Evolutionary conservation across 257 asterid species (phyloP).

Genomic region (Sherardia arvensis): DNA sequence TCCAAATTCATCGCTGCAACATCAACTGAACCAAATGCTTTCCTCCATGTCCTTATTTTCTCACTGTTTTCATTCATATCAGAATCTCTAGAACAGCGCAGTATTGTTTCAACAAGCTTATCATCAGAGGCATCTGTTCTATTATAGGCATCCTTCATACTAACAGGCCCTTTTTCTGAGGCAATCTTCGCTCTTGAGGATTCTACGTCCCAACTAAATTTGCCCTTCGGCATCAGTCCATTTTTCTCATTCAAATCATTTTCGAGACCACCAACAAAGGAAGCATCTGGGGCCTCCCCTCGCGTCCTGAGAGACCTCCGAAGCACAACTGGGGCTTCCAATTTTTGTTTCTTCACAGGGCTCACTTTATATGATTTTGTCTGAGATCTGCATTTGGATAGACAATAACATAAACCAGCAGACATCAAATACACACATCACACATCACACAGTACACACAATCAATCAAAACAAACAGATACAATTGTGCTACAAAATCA

Average conservation of each 20-base stretch:
- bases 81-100: conserved; percentile 17
- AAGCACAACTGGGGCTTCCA: conserved; percentile 50
- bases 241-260: conserved; percentile 36
- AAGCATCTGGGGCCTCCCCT: conserved; percentile 70
- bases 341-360: conserved; percentile 50
- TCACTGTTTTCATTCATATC: conserved; percentile 17
- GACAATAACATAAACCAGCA: conserved; percentile 4
- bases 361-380: conserved; percentile 48
- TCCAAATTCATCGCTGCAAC: conserved; percentile 48
- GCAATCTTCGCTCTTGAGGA: conserved; percentile 11
- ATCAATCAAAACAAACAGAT: background rate
- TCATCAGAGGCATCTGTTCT: conserved; percentile 33
- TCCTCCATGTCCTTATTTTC: conserved; percentile 11
- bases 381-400: conserved; percentile 36
- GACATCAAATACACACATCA: background rate
- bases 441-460: background rate
- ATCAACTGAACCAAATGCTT: conserved; percentile 33
- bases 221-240: conserved; percentile 5
- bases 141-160: conserved; percentile 44
- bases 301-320: conserved; percentile 87
- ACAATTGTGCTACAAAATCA: background rate
- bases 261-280: conserved; percentile 46
- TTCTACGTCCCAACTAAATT: conserved; percentile 11
- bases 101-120: conserved; percentile 25
- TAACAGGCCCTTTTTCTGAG: conserved; percentile 38